These are phyloP conservation scores for Huiozyma naganishii DNA, from an alignment of 805 yeast genomes.

Conservation along the genomic window DNA sequence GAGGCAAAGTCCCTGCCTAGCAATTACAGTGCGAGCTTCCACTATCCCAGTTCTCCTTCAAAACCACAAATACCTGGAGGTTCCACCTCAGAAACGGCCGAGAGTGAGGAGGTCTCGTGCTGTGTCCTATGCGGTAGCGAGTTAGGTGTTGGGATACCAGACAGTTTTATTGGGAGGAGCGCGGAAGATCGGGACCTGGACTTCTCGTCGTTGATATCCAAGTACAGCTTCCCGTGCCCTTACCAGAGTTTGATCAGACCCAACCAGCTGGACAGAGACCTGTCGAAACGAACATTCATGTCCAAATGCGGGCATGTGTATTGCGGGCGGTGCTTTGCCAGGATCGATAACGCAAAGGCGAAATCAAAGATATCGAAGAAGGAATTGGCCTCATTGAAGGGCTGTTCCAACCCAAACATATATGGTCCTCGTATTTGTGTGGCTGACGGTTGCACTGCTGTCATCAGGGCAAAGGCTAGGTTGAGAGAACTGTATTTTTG, in stretches of 20 bases:
- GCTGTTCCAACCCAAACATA: conserved; percentile 31
- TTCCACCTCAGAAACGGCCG: conserved; percentile 12
- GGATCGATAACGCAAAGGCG: conserved; percentile 37
- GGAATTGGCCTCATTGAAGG: conserved; percentile 17
- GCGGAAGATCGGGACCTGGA: conserved; percentile 16
- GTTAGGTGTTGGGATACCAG: conserved; percentile 66
- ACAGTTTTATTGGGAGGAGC: conserved; percentile 30
- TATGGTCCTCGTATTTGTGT: conserved; percentile 53
- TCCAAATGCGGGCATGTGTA: conserved; percentile 74
- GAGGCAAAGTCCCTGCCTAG: conserved; percentile 20
- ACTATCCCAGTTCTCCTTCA: conserved; percentile 12
- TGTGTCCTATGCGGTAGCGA: conserved; percentile 65
- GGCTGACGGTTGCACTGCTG: conserved; percentile 37
- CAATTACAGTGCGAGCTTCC: conserved; percentile 24
- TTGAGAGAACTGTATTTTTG: conserved; percentile 45
- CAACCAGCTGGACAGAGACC: conserved; percentile 44
- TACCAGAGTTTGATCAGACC: conserved; percentile 45
- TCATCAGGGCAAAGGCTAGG: conserved; percentile 36
- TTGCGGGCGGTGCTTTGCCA: conserved; percentile 75
- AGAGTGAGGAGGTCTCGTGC: conserved; percentile 26
- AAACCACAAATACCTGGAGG: conserved; percentile 11
- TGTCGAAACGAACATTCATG: conserved; percentile 56
- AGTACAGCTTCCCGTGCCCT: conserved; percentile 44
- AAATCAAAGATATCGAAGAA: conserved; percentile 16
- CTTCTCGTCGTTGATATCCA: conserved; percentile 24